Evolutionary conservation across 2,329 filamentous ascomycete genomes (phyloP).

Genomic region (Stemphylium vesicarium): DNA sequence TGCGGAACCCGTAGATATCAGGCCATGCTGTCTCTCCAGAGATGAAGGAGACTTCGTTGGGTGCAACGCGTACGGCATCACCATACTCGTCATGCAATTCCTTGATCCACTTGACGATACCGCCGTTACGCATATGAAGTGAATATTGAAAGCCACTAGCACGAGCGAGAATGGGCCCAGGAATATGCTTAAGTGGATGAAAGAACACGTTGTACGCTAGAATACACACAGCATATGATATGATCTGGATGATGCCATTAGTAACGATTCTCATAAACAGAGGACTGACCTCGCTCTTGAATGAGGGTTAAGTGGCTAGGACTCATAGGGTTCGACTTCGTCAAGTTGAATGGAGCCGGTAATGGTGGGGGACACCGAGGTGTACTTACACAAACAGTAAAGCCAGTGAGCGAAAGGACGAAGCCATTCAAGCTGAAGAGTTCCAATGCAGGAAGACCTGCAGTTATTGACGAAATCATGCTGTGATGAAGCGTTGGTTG

Average conservation of each 20-base stretch:
- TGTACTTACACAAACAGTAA: too few species aligned
- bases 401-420: not conserved
- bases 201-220: conserved; percentile 51
- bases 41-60: conserved; percentile 53
- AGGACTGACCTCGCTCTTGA: not conserved
- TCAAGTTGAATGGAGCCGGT: too few species aligned
- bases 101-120: conserved; percentile 30
- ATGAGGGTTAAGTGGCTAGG: too few species aligned
- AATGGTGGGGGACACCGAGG: too few species aligned
- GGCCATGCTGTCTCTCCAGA: conserved; percentile 52
- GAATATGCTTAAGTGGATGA: conserved; percentile 53
- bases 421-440: not conserved
- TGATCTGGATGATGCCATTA: conserved; percentile 13
- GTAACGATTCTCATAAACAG: not conserved
- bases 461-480: not conserved
- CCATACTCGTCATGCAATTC: conserved; percentile 51
- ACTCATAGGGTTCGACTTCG: too few species aligned
- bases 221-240: conserved; percentile 18
- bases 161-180: conserved; percentile 49
- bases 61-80: conserved; percentile 51
- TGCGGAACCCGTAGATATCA: conserved; percentile 53
- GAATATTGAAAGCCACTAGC: conserved; percentile 43
- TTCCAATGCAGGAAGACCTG: not conserved
- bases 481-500: not conserved
- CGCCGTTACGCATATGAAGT: conserved; percentile 34